phyloP scores from a whole-genome alignment of 345 rosid genomes.

The Gossypioides kirkii region DNA sequence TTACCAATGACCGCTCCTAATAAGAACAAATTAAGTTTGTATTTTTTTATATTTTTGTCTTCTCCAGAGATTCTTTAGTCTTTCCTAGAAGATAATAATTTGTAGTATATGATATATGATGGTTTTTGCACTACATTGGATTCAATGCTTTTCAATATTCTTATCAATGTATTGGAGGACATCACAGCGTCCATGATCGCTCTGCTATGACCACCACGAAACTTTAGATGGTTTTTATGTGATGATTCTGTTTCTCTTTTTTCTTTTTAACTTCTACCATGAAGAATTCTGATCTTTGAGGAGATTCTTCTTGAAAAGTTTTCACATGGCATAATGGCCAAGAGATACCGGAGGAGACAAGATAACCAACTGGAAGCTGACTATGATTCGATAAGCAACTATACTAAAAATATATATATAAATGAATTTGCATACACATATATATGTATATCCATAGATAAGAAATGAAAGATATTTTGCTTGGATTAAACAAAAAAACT shows the following conservation, averaged over 20 bases:
- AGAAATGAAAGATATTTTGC: background rate
- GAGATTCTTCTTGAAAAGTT: slow-evolving; percentile 10
- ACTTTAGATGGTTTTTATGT: background rate
- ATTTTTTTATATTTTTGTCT: slow-evolving; percentile 5
- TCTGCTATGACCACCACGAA: background rate
- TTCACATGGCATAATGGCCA: slow-evolving; percentile 3
- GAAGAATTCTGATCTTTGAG: background rate
- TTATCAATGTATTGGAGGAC: background rate
- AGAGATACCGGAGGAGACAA: background rate
- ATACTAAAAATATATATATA: background rate
- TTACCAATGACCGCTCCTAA: slow-evolving; percentile 25
- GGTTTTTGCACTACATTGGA: background rate
- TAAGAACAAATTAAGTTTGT: slow-evolving; percentile 21
- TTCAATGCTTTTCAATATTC: background rate
- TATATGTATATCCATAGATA: background rate
- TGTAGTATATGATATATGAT: background rate
- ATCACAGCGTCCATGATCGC: slow-evolving; percentile 1
- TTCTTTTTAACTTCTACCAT: background rate
- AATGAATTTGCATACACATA: background rate
- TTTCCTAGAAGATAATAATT: background rate
- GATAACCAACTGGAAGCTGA: background rate
- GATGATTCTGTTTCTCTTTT: background rate
- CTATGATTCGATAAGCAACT: background rate
- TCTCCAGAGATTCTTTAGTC: slow-evolving; percentile 32
- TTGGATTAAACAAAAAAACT: background rate